Percentiles rank a stretch among this genome's conserved stretches.
Conservation (phyloP, 1,139 yeast species). For the Ogataea hybrid region DNA sequence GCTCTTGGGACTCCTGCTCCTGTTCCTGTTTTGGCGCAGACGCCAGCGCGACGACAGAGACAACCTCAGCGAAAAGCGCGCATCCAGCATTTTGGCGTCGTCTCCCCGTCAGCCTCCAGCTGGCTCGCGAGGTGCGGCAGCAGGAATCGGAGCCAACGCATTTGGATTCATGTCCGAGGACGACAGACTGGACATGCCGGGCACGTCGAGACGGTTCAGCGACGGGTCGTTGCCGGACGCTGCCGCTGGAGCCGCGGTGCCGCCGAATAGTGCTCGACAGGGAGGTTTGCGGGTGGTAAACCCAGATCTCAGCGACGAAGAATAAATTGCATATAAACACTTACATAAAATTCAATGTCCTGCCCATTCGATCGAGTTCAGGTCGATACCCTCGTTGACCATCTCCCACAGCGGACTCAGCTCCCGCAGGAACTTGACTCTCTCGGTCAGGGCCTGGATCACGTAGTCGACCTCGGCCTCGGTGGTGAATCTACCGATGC, state of each 20-base stretch:
- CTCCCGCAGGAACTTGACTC: constrained; percentile 90
- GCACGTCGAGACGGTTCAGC: constrained; percentile 50
- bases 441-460: constrained; percentile 77
- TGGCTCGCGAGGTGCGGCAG: constrained; percentile 7
- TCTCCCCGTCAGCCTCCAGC: constrained; percentile 13
- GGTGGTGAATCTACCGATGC: constrained; percentile 96
- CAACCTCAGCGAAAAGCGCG: constrained; percentile 7
- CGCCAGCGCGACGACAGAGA: constrained; percentile 37
- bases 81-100: constrained; percentile 14
- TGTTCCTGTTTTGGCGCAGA: constrained; percentile 46
- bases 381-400: constrained; percentile 98
- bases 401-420: constrained; percentile 98
- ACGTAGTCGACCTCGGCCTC: constrained; percentile 96
- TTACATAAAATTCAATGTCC: constrained; percentile 57
- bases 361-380: constrained; percentile 94
- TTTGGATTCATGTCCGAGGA: constrained; percentile 26
- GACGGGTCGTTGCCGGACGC: constrained; percentile 72
- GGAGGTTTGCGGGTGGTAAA: constrained; percentile 33
- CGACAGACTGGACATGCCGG: constrained; percentile 28
- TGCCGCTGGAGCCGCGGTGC: constrained; percentile 25
- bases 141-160: constrained; percentile 17
- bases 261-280: constrained; percentile 28
- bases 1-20: constrained; percentile 35
- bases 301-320: constrained; percentile 35
- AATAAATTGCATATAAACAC: constrained; percentile 11